These are phyloP conservation scores for Suillus luteus DNA, from an alignment of 768 basidiomycete genomes.

Conservation along the genomic window DNA sequence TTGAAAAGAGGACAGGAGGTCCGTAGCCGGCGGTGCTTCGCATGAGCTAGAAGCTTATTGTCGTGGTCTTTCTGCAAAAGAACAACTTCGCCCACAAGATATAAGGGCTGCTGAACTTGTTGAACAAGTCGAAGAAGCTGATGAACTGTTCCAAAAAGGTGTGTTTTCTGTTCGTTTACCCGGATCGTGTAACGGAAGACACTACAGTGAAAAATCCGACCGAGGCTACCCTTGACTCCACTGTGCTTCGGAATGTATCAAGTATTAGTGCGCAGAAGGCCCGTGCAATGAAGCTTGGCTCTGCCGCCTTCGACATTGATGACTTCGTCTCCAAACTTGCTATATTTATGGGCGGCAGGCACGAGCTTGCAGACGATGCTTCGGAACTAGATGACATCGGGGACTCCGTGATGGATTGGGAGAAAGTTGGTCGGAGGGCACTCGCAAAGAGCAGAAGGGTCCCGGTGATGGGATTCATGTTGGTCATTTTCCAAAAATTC, in stretches of 20 bases:
- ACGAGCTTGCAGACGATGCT: slow-evolving; percentile 44
- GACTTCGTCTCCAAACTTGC: slow-evolving; percentile 82
- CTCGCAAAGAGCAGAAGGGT: slow-evolving; percentile 79
- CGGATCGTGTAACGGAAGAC: slow-evolving; percentile 4
- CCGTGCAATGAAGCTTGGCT: slow-evolving; percentile 87
- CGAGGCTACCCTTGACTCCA: slow-evolving; percentile 90
- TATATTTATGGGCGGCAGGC: slow-evolving; percentile 73
- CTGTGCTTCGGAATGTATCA: slow-evolving; percentile 73
- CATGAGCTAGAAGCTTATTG: slow-evolving; percentile 4
- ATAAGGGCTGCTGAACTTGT: slow-evolving; percentile 57
- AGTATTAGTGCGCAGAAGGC: slow-evolving; percentile 84
- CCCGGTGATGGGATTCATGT: slow-evolving; percentile 90
- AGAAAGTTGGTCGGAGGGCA: slow-evolving; percentile 81
- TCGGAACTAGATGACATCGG: slow-evolving; percentile 56
- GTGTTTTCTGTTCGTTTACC: slow-evolving; percentile 15
- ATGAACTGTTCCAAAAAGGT: slow-evolving; percentile 69
- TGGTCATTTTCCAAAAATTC: slow-evolving; percentile 26
- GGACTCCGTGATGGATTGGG: slow-evolving; percentile 71
- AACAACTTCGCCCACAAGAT: slow-evolving; percentile 54
- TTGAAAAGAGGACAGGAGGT: slow-evolving; percentile 70
- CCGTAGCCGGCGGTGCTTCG: slow-evolving; percentile 18
- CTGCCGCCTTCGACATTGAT: slow-evolving; percentile 88
- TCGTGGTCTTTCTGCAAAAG: slow-evolving; percentile 37
- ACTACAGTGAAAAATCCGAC: slow-evolving; percentile 71
- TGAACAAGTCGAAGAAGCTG: slow-evolving; percentile 55